A percentile compares a stretch with the other conserved stretches of the same genome.
phyloP scores from a whole-genome alignment of 257 asterid genomes.

The Capsicum baccatum region DNA sequence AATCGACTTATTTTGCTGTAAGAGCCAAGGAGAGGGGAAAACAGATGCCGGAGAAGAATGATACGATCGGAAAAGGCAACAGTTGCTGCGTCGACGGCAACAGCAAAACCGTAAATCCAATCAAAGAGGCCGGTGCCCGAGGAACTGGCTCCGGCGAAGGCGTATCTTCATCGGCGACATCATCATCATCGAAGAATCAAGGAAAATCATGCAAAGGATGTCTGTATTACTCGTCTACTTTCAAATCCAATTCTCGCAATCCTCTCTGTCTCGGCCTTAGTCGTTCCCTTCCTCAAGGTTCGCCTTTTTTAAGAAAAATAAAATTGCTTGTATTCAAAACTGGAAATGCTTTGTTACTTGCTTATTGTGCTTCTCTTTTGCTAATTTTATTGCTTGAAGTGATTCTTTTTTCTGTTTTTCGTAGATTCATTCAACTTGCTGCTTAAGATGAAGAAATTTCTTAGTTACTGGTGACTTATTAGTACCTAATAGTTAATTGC shows the following conservation, averaged over 20 bases:
- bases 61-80: background rate
- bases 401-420: constrained; percentile 5
- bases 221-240: constrained; percentile 69
- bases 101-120: constrained; percentile 34
- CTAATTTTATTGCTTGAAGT: background rate
- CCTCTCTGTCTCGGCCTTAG: constrained; percentile 87
- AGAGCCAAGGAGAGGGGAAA: background rate
- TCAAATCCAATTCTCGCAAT: constrained; percentile 66
- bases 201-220: constrained; percentile 88
- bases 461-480: background rate
- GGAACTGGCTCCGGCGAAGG: constrained; percentile 22
- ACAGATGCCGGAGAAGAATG: constrained; percentile 3
- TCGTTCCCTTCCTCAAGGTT: constrained; percentile 78
- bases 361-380: constrained; percentile 11
- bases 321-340: background rate
- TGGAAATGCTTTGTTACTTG: background rate
- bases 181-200: constrained; percentile 36
- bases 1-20: background rate
- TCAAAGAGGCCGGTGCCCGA: constrained; percentile 27
- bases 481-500: background rate
- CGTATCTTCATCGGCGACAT: constrained; percentile 27
- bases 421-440: background rate
- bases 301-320: too few relatives aligned
- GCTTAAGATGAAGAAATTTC: background rate
- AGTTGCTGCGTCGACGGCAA: constrained; percentile 30